Conservation (phyloP, 2,329 filamentous ascomycete species). For the Ophiognomonia clavigignenti-juglandacearum region DNA sequence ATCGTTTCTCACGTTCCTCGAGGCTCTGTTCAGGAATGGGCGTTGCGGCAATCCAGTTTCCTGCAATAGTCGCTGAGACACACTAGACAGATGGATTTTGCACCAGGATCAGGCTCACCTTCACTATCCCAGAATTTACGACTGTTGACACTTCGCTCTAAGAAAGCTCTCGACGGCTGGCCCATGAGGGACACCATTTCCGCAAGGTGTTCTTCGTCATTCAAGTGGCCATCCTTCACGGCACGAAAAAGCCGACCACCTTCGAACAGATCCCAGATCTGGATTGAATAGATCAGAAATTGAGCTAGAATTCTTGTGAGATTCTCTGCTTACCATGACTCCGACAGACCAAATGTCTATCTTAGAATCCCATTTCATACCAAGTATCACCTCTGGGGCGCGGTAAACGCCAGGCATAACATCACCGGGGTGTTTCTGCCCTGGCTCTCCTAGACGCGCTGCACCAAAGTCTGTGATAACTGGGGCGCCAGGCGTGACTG, state of each 20-base stretch:
- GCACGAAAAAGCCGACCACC: constrained; percentile 24
- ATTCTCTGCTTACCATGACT: constrained; percentile 22
- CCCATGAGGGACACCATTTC: constrained; percentile 34
- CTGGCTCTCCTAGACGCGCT: constrained; percentile 21
- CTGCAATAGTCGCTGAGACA: constrained; percentile 13
- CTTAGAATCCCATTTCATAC: constrained; percentile 28
- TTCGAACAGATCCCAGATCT: constrained; percentile 30
- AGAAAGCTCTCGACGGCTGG: constrained; percentile 27
- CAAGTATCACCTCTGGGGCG: constrained; percentile 29
- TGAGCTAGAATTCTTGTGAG: background rate
- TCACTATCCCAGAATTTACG: constrained; percentile 20
- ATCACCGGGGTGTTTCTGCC: constrained; percentile 21
- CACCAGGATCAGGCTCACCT: constrained; percentile 12
- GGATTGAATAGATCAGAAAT: background rate
- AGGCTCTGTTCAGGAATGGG: constrained; percentile 23
- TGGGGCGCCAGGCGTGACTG: constrained; percentile 20
- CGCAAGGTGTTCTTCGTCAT: constrained; percentile 26
- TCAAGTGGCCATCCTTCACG: constrained; percentile 17
- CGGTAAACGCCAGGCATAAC: constrained; percentile 30
- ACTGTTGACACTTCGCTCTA: constrained; percentile 25
- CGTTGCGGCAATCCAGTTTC: constrained; percentile 23
- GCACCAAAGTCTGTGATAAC: constrained; percentile 28
- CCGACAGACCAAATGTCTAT: constrained; percentile 31
- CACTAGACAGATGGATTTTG: background rate
- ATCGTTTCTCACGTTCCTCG: constrained; percentile 18